Evolutionary conservation across 192 early-diverging fungal species (phyloP), one percentile per base, ranked within the genome.

Genomic region (Entrophospora sp.): DNA sequence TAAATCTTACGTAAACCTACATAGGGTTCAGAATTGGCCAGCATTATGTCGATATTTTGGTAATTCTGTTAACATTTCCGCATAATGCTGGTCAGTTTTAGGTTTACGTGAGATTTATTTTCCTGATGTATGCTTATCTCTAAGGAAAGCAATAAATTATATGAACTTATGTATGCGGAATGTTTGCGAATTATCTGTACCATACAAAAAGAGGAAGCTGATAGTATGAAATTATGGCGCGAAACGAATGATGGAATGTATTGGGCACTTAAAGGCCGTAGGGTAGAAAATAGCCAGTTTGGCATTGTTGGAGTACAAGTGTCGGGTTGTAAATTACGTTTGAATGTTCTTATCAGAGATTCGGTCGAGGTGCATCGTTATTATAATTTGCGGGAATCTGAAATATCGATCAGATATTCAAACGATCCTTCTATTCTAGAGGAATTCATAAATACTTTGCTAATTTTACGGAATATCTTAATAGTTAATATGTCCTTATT

Each of bases 401-500:
- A 14, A 7, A 56, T 56, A 13, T 31, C 32, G 6, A 56, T 56
- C 35, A 8, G 18, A 20, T 56, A 56, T 56, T 56, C 32, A 16
- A 35, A 53, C 25, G 24, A 53, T 53, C 5, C 53, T 56, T 56
- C 16, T 22, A 16, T 35, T 56, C n/a, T 56, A 56, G 28, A 9
- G 6, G 32, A 56, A 22, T 37, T 56, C 4, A 35, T 56, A 56
- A 14, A 36, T 56, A 56, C 32, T 35, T 56, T 56, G 40, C 40
- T 42, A 42, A 42, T 42, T 42, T 42, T 10, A n/a, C n/a, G n/a
- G n/a, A n/a, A n/a, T n/a, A n/a, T n/a, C n/a, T n/a, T n/a, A n/a
- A 35, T 56, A 31, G 51, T 53, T 53, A 53, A 53, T 53, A 53
- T 53, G 51, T 53, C 51, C 1, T 18, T 20, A 53, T 32, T 53